These are phyloP conservation scores for Neurospora sp. DNA, from an alignment of 495 filamentous ascomycete genomes.

Conservation along the genomic window DNA sequence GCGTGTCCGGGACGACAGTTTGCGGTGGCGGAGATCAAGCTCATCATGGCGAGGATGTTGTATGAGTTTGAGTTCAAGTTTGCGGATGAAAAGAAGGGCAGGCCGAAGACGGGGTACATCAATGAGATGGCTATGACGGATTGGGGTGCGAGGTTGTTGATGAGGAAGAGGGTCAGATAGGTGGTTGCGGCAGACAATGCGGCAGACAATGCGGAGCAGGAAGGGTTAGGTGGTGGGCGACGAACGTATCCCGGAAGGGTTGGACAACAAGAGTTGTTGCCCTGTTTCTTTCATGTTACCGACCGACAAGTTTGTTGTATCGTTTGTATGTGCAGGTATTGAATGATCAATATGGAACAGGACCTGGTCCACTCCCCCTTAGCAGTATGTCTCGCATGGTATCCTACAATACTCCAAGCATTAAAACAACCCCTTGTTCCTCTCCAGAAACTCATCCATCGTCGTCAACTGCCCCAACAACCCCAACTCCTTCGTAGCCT, in stretches of 20 bases:
- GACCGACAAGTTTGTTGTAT: too few species aligned
- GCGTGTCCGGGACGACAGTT: background rate
- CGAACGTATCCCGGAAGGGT: too few species aligned
- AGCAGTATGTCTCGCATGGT: background rate
- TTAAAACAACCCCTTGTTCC: background rate
- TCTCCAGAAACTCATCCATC: background rate
- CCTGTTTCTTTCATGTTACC: too few species aligned
- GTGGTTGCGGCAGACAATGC: background rate
- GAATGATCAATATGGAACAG: too few species aligned
- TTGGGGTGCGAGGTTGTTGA: background rate
- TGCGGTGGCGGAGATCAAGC: background rate
- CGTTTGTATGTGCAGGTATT: too few species aligned
- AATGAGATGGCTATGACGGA: background rate
- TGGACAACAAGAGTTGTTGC: too few species aligned
- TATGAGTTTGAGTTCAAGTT: background rate
- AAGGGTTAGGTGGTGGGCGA: too few species aligned
- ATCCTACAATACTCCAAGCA: background rate
- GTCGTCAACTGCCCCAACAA: background rate
- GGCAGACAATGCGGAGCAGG: too few species aligned
- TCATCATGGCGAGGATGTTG: background rate
- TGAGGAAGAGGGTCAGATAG: background rate
- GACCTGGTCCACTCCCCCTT: too few species aligned
- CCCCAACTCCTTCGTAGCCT: background rate
- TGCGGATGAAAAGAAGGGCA: background rate
- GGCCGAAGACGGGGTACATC: background rate